Base-by-base conservation (phyloP, 1,284 basidiomycete species). In the Marasmius fiardii region DNA sequence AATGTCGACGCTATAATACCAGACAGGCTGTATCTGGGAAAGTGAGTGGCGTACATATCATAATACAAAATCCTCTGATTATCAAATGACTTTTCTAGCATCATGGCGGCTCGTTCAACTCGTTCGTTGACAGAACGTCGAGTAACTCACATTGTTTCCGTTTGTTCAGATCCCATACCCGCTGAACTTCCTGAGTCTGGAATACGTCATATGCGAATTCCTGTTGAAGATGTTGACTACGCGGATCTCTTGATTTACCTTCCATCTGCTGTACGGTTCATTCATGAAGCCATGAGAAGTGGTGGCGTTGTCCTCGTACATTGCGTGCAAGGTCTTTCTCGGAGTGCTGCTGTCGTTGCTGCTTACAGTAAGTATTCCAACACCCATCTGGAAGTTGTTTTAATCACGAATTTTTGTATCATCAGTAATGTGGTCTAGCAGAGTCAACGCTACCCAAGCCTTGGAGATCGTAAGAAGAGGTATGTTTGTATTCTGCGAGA, bases 231-330 rank as follows among this genome's bases (percentile, higher is more conserved):
- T 69, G 82, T 90, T 61, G 90, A 92, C 66, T 88, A 92, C 63
- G 92, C 88, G 60, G 86, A 93, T 67, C 81, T 95, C 52, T 76
- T 93, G 54, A 88, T 91, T 44, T 80, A 89, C 66, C 76, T 95
- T 57, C 88, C 89, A n/a, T 69, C 74, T 37, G 86, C 90, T 20
- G 88, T 90, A 67, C 82, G 77, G 49, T 95, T 93, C 69, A 93
- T 95, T 63, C 82, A 92, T 63, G 71, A 83, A 43, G 90, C 91
- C 11, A 69, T 93, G 49, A 70, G 73, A 33, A 68, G 73, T 14
- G 85, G 85, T 43, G 92, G 92, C 4, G 80, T 83, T 47, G 82
- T 93, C 57, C 79, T 95, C 45, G 92, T 95, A 14, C 92, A 95
- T 68, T 92, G 91, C 65, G 80, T 87, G 26, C 86, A 92, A 63